Percentiles rank a stretch among this genome's conserved stretches.
Evolutionary conservation across 2,329 filamentous ascomycete genomes (phyloP).

Genomic region (Trichoderma lentiforme): DNA sequence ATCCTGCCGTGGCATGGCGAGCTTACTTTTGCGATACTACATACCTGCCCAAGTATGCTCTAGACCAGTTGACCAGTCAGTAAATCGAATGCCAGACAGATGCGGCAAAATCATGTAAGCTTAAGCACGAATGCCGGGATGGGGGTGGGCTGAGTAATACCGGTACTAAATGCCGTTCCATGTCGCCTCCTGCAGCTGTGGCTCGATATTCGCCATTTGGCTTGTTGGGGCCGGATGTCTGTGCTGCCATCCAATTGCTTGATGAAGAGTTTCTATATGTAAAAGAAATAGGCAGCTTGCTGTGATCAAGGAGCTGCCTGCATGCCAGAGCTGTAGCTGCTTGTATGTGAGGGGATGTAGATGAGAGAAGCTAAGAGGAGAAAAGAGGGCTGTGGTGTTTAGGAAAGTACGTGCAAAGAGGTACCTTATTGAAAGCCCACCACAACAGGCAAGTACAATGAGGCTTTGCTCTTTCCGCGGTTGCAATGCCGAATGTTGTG

Average conservation of each 20-base stretch:
- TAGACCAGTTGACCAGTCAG: background rate
- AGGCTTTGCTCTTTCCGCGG: background rate
- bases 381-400: background rate
- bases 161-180: background rate
- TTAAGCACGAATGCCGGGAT: background rate
- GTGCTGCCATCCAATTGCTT: background rate
- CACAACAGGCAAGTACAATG: background rate
- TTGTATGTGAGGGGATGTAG: background rate
- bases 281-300: background rate
- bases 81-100: background rate
- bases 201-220: background rate
- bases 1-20: background rate
- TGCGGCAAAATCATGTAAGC: background rate
- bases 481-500: background rate
- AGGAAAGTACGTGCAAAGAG: background rate
- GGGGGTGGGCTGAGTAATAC: background rate
- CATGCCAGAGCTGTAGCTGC: background rate
- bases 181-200: background rate
- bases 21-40: background rate
- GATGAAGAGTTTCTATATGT: background rate
- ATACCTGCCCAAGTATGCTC: background rate
- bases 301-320: background rate
- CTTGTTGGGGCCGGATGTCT: background rate
- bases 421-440: background rate
- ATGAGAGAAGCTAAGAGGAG: background rate